Evolutionary conservation across 306 rosid species (phyloP), one percentile per base, ranked within the genome.

Genomic region (Trichosanthes cucumerina): DNA sequence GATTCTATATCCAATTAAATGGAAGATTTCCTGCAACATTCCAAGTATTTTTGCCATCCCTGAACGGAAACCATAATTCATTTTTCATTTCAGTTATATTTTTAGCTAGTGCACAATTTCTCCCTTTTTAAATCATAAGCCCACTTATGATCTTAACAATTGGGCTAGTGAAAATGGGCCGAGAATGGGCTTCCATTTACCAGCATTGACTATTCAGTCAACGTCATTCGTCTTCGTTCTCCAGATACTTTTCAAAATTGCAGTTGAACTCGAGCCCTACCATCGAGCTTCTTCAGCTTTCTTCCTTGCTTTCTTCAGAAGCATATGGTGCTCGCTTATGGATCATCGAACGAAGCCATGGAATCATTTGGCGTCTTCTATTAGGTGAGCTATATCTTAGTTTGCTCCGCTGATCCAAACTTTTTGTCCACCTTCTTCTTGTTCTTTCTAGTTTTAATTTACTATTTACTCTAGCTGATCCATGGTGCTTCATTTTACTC

Each of bases 291-390:
- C 43, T 74, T 44, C 52, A 8, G 12, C 44, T 74, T 74, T 74
- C 78, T 74, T 50, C 78, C 62, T 74, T 52, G 76, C 53, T 36
- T 12, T 24, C 6, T n/a, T 41, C 33, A 7, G 77, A 72, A 72
- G 77, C 57, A 72, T 26, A 72, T 24, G 39, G 41, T 7, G 39
- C 28, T 49, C 21, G 53, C 34, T 24, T 44, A 44, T 24, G 57
- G 56, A 46, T 73, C 46, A 31, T 74, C 46, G 16, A 31, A 15
- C 46, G 31, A 74, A 49, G 63, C 78, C 46, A 50, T 50, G 62
- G 78, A 74, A 14, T 74, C 26, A 28, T 7, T 74, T 31, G 44
- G 31, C 24, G 13, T 16, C 62, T 50, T 74, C 62, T 9, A 31
- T 52, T 74, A 28, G 78, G 78, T 72, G 7, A 44, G 23, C 15